Evolutionary conservation across 2,329 filamentous ascomycete species (phyloP).

Genomic region (Cercospora canescens): DNA sequence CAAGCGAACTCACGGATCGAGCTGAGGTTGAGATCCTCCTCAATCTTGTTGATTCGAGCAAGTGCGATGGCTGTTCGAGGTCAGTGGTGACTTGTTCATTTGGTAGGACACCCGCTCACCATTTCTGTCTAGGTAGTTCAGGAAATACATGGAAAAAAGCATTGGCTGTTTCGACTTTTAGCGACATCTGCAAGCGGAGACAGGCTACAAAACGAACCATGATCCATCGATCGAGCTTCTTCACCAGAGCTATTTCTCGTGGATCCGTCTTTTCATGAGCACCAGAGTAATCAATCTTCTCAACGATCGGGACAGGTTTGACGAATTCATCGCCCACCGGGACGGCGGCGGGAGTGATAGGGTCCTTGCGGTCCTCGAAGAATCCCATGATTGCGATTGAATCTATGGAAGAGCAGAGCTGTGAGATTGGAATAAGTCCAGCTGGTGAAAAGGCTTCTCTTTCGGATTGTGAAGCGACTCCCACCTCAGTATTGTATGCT

Average conservation of each 20-base stretch:
- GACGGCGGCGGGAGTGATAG: background rate
- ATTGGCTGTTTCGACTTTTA: background rate
- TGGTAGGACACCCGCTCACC: slow-evolving; percentile 21
- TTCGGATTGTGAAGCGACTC: background rate
- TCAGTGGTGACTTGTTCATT: background rate
- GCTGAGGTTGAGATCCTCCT: slow-evolving; percentile 44
- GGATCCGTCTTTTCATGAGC: slow-evolving; percentile 36
- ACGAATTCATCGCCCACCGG: background rate
- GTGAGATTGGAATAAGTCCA: background rate
- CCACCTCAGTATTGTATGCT: background rate
- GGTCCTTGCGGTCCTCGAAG: background rate
- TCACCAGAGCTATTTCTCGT: slow-evolving; percentile 32
- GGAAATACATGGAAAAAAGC: slow-evolving; percentile 60
- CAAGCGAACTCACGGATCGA: background rate
- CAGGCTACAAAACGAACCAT: slow-evolving; percentile 13
- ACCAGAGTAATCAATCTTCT: slow-evolving; percentile 29
- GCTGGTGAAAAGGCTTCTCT: background rate
- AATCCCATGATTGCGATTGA: background rate
- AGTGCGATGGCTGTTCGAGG: slow-evolving; percentile 43
- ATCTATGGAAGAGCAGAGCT: background rate
- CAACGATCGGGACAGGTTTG: background rate
- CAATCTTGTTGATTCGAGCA: slow-evolving; percentile 40
- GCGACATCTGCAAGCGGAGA: background rate
- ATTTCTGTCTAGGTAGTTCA: slow-evolving; percentile 39
- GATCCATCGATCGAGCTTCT: slow-evolving; percentile 33